Evolutionary conservation across 805 yeast species (phyloP).

Genomic region (Candida oleophila): DNA sequence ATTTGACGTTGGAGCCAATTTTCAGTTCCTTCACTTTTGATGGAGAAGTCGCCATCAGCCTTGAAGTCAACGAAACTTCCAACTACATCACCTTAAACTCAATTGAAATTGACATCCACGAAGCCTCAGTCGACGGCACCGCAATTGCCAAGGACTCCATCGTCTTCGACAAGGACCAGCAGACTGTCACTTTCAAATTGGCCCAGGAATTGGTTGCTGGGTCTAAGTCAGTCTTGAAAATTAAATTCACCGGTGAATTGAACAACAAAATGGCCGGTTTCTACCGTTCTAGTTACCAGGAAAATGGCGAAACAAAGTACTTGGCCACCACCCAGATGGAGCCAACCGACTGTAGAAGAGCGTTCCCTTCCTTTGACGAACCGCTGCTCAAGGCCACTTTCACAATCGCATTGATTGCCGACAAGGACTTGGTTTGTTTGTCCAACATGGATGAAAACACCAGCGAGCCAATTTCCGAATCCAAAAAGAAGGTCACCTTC

Average conservation of each 20-base stretch:
- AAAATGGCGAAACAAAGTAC: conserved; percentile 63
- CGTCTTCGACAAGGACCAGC: conserved; percentile 35
- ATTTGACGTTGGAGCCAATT: conserved; percentile 40
- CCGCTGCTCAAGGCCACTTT: conserved; percentile 78
- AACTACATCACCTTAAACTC: conserved; percentile 55
- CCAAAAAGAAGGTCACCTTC: conserved; percentile 57
- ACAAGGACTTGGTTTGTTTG: conserved; percentile 54
- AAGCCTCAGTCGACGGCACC: conserved; percentile 38
- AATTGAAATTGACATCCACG: conserved; percentile 61
- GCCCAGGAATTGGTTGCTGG: conserved; percentile 34
- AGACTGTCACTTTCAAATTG: conserved; percentile 40
- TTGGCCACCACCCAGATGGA: conserved; percentile 86
- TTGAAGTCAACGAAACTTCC: conserved; percentile 50
- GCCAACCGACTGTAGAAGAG: conserved; percentile 83
- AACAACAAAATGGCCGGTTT: conserved; percentile 83
- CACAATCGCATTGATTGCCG: conserved; percentile 60
- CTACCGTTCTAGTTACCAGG: conserved; percentile 66
- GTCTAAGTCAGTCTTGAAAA: conserved; percentile 42
- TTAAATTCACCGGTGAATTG: conserved; percentile 60
- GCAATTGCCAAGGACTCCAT: conserved; percentile 16
- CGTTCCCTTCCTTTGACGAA: conserved; percentile 85
- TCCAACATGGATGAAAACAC: conserved; percentile 67
- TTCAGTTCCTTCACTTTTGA: conserved; percentile 57
- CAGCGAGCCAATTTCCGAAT: conserved; percentile 40
- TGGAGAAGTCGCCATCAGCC: conserved; percentile 55